phyloP scores from a whole-genome alignment of 495 filamentous ascomycete genomes.

The Delitschia confertaspora region DNA sequence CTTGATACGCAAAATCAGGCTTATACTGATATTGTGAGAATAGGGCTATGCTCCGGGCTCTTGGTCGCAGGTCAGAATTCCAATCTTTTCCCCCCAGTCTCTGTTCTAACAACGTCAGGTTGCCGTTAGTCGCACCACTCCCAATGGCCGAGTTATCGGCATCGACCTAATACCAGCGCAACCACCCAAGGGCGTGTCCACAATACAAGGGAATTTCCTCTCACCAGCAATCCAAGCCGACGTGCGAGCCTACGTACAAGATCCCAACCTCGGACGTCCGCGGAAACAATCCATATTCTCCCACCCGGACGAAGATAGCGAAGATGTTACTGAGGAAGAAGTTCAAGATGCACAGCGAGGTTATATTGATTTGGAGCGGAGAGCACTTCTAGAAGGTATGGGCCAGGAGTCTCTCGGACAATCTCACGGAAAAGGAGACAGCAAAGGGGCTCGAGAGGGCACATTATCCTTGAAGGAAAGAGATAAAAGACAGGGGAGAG shows the following conservation, averaged over 20 bases:
- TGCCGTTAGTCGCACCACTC: slow-evolving; percentile 66
- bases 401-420: slow-evolving; percentile 21
- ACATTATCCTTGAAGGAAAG: slow-evolving; percentile 26
- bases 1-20: not conserved
- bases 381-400: slow-evolving; percentile 21
- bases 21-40: not conserved
- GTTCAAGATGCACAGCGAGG: slow-evolving; percentile 32
- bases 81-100: slow-evolving; percentile 1
- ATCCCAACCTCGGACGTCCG: slow-evolving; percentile 51
- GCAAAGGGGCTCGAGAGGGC: slow-evolving; percentile 16
- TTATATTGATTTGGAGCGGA: slow-evolving; percentile 35
- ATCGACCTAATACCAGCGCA: slow-evolving; percentile 89
- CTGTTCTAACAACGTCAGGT: slow-evolving; percentile 46
- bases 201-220: slow-evolving; percentile 90
- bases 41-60: slow-evolving; percentile 92
- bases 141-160: slow-evolving; percentile 70
- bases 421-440: slow-evolving; percentile 16
- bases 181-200: slow-evolving; percentile 79
- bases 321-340: slow-evolving; percentile 28
- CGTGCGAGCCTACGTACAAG: slow-evolving; percentile 63
- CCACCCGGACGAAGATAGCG: slow-evolving; percentile 2
- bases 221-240: slow-evolving; percentile 57
- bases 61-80: slow-evolving; percentile 73
- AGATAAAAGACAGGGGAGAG: slow-evolving; percentile 37
- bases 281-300: slow-evolving; percentile 26